A percentile compares a stretch with the other conserved stretches of the same genome.
These are phyloP conservation scores for Cerioporus squamosus DNA, from an alignment of 1,284 basidiomycete species.

Conservation along the genomic window DNA sequence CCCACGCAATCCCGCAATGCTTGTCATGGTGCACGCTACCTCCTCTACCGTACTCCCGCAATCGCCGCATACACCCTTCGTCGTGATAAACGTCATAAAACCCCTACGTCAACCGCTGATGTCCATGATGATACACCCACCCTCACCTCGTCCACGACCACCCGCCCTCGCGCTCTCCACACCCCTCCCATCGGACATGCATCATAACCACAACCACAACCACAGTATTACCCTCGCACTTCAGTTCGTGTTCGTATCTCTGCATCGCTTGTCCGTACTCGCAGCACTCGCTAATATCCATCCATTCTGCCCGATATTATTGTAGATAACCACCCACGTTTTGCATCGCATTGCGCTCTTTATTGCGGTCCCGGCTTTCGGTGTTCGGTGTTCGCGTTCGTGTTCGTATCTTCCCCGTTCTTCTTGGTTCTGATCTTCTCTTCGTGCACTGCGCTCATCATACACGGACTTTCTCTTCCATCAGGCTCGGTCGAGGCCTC, in stretches of 20 bases:
- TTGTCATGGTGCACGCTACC: conserved; percentile 23
- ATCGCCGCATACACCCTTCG: background rate
- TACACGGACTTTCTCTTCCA: background rate
- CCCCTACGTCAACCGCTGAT: conserved; percentile 1
- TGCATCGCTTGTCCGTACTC: background rate
- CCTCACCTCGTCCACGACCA: background rate
- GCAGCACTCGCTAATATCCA: background rate
- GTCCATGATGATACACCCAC: conserved; percentile 5
- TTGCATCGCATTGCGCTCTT: background rate
- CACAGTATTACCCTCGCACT: background rate
- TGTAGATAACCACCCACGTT: background rate
- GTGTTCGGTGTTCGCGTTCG: conserved; percentile 3
- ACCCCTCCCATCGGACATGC: conserved; percentile 7
- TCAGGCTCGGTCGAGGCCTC: conserved; percentile 3
- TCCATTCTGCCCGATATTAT: background rate
- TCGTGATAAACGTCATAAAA: background rate
- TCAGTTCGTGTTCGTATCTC: background rate
- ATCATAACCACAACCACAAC: background rate
- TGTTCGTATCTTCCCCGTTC: background rate
- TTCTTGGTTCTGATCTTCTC: background rate
- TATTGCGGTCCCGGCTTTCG: conserved; percentile 5
- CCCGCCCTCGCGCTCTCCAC: background rate
- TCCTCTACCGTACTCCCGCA: conserved; percentile 10
- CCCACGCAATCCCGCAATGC: conserved; percentile 28
- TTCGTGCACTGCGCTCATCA: background rate